Evolutionary conservation across 1,284 basidiomycete genomes (phyloP), one percentile per base, ranked within the genome.

Genomic region (Neonothopanus nambi): DNA sequence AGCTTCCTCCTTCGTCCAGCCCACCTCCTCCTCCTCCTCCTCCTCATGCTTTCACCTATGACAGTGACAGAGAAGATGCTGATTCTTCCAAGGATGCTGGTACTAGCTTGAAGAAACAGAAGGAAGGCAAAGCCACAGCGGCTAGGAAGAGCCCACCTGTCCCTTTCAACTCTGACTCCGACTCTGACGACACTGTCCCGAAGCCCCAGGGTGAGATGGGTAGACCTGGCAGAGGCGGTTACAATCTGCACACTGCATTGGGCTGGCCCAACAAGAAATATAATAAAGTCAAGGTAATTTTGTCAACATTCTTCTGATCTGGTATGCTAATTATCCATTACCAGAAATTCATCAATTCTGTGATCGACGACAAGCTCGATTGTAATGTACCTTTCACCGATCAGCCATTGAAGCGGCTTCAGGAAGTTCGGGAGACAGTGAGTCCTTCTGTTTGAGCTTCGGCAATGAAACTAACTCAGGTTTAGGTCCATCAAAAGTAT

Each of bases 141-240:
- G n/a, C n/a, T n/a, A n/a, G n/a, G n/a, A n/a, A n/a, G n/a, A n/a
- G n/a, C n/a, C 44, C 44, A 13, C 30, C 30, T 3, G 8, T 46
- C 21, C 30, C 21, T 17, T 45, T 28, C 18, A 28, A 45, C 15
- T 23, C 21, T 5, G 26, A 45, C 26, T 45, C 43, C n/a, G 44
- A 46, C 7, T 24, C 28, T 17, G 43, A 45, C 17, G 12, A 26
- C 6, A 15, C 30, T 5, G 42, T 50, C 18, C 49, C 49, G 3
- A 51, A 51, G n/a, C 49, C 49, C 9, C n/a, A 30, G 12, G 40
- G 49, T 40, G 49, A 51, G 15, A 40, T 24, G 39, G 40, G 23
- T 39, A n/a, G n/a, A n/a, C n/a, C n/a, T n/a, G n/a, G n/a, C n/a
- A n/a, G n/a, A n/a, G n/a, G n/a, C n/a, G n/a, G 49, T 12, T 51